Percentiles rank a stretch among this genome's conserved stretches.
Evolutionary conservation across 257 asterid species (phyloP).

Genomic region (Plantago elongata): DNA sequence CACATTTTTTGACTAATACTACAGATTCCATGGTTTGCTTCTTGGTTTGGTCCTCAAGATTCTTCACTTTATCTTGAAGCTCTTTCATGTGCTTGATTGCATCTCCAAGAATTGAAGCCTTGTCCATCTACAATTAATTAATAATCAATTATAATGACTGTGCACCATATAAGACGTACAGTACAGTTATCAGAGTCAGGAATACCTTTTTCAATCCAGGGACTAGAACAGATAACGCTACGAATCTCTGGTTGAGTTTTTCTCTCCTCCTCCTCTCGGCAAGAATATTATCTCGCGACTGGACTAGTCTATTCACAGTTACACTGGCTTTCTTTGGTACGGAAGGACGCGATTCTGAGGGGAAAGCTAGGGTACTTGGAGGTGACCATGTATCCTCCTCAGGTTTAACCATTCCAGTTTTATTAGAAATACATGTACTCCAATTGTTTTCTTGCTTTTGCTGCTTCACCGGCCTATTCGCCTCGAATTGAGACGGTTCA

Average conservation of each 20-base stretch:
- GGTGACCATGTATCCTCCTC: conserved; percentile 49
- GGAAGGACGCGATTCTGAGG: conserved; percentile 26
- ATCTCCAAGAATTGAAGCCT: conserved; percentile 86
- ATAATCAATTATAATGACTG: neutral
- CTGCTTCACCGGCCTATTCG: conserved; percentile 46
- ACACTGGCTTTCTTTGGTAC: conserved; percentile 33
- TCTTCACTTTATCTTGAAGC: conserved; percentile 63
- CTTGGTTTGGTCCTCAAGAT: conserved; percentile 58
- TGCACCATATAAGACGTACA: neutral
- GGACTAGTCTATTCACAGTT: conserved; percentile 37
- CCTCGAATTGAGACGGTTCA: conserved; percentile 23
- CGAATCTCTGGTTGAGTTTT: conserved; percentile 76
- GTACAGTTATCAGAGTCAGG: neutral
- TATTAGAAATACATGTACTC: conserved; percentile 11
- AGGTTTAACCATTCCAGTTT: conserved; percentile 35
- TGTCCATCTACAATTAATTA: conserved; percentile 48
- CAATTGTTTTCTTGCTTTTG: neutral
- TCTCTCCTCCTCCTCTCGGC: conserved; percentile 88
- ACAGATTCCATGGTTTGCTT: conserved; percentile 41
- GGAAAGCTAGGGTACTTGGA: conserved; percentile 22
- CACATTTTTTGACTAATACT: conserved; percentile 47
- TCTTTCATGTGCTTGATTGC: conserved; percentile 76
- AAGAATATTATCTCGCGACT: conserved; percentile 69
- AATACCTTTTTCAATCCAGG: conserved; percentile 86
- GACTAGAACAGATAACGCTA: conserved; percentile 70